Evolutionary conservation across 1,139 yeast genomes (phyloP), one percentile per base, ranked within the genome.

Genomic region (Meyerozyma guilliermondii): DNA sequence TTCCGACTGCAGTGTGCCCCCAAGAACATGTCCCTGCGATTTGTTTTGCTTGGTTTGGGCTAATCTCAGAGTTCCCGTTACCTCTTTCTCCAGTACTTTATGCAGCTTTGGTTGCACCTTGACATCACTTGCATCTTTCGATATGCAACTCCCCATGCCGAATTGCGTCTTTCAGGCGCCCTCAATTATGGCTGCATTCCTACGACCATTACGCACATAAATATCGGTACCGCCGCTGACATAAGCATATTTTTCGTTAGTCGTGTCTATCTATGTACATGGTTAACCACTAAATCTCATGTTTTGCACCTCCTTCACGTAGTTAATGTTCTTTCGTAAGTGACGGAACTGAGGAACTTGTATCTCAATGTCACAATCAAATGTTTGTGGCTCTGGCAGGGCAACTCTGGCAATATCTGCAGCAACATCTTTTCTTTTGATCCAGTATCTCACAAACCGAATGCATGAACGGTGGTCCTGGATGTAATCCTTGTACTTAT

Each of bases 401-500:
- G 63, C 52, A 22, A 64, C 52, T 37, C 50, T 50, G 23, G 52
- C 53, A 39, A 67, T 46, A 11, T 51, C 55, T 24, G 49, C 47
- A 39, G 53, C 51, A 35, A 56, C 56, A 17, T 53, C 57, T 11
- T 58, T 55, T 39, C 54, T 58, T 40, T 56, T 60, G 43, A 55
- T 46, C 74, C 75, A 71, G 45, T 57, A 58, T 44, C 58, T 62
- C 31, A 66, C 57, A 47, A 68, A 69, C 42, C 64, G 53, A 23
- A 52, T 46, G 43, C 66, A 62, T 4, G 70, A 62, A 28, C 51
- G 48, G 33, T 53, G 53, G 50, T 71, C 71, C 59, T 71, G 76
- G 59, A 71, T 69, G 57, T 61, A 71, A 53, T 70, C 58, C 53
- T 63, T 66, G 53, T 70, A 84, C 20, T 71, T 58, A 49, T 77